Conservation (phyloP, 179 eudicot genomes). For the Vitellaria paradoxa region DNA sequence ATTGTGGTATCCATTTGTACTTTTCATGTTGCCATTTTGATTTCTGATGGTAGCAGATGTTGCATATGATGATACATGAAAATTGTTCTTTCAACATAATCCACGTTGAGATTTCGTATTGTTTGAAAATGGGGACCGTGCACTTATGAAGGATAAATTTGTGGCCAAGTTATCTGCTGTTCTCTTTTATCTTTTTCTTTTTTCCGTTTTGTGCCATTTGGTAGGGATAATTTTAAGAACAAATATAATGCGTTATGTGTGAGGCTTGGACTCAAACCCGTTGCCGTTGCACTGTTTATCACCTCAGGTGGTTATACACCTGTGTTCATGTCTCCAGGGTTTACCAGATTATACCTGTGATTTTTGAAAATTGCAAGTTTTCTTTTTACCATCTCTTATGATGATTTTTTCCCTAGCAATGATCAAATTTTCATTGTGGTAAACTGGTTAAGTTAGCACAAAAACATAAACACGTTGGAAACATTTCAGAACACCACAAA, state of each 20-base stretch:
- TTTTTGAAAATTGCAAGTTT: neutral
- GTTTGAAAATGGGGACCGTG: neutral
- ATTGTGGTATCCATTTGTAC: conserved; percentile 39
- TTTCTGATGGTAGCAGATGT: neutral
- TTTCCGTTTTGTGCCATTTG: no score
- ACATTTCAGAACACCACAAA: no score
- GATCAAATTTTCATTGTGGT: no score
- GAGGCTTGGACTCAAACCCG: neutral
- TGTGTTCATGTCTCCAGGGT: neutral
- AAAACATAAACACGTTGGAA: no score
- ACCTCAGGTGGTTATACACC: neutral
- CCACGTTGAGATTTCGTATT: neutral
- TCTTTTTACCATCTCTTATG: neutral
- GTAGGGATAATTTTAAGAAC: neutral
- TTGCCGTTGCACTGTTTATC: neutral
- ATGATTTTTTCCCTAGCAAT: no score
- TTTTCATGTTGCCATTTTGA: neutral
- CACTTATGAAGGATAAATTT: neutral
- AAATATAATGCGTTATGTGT: neutral
- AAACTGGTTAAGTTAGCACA: no score
- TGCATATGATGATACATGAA: neutral
- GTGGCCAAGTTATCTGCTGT: neutral
- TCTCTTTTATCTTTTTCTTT: neutral
- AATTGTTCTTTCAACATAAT: neutral
- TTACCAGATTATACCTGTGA: no score